Evolutionary conservation across 169 alveolate genomes (phyloP).

Genomic region (Eimeria brunetti): DNA sequence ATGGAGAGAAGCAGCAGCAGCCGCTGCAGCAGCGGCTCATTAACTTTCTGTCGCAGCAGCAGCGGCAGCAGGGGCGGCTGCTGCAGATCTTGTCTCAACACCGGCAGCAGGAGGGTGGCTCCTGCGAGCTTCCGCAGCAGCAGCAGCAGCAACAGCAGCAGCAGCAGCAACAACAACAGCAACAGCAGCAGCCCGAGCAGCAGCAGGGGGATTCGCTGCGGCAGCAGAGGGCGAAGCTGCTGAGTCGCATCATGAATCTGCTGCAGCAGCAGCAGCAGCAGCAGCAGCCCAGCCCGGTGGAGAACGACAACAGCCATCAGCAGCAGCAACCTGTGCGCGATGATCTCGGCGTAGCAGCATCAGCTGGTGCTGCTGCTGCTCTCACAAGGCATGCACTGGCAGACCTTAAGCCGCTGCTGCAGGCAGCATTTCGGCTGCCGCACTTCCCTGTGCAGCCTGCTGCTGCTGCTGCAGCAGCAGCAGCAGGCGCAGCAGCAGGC

Average conservation of each 20-base stretch:
- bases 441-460: constrained; percentile 34
- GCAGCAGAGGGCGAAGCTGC: constrained; percentile 64
- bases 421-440: constrained; percentile 22
- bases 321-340: constrained; percentile 33
- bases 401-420: constrained; percentile 21
- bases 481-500: constrained; percentile 31
- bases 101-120: constrained; percentile 36
- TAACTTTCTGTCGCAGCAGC: constrained; percentile 61
- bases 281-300: constrained; percentile 20
- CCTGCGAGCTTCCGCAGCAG: constrained; percentile 6
- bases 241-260: constrained; percentile 15
- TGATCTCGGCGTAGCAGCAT: neutral
- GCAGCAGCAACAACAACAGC: constrained; percentile 51
- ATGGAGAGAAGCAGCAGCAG: constrained; percentile 5
- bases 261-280: constrained; percentile 56
- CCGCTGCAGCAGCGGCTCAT: constrained; percentile 62
- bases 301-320: constrained; percentile 14
- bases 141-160: constrained; percentile 60
- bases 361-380: constrained; percentile 32
- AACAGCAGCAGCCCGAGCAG: constrained; percentile 46
- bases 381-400: constrained; percentile 18
- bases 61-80: constrained; percentile 75
- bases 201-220: constrained; percentile 38
- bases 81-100: constrained; percentile 58
- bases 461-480: constrained; percentile 6